Conservation (phyloP, 345 rosid genomes). For the Erucastrum elatum region DNA sequence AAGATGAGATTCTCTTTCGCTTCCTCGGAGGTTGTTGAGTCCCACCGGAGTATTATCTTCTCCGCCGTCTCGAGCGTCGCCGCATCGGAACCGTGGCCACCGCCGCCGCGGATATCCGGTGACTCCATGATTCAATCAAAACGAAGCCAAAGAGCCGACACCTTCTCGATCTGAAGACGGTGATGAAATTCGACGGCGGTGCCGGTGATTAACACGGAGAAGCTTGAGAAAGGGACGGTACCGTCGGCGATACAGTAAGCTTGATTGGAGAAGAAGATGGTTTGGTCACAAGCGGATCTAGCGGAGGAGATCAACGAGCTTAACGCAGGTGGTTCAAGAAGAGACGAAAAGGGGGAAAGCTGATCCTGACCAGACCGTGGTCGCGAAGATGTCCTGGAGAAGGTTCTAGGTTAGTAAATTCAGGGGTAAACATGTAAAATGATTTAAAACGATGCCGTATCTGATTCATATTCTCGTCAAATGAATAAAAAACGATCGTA, state of each 20-base stretch:
- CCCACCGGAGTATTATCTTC: constrained; percentile 82
- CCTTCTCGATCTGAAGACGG: constrained; percentile 63
- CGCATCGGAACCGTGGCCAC: background rate
- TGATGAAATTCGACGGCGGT: constrained; percentile 54
- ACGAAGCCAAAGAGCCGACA: constrained; percentile 56
- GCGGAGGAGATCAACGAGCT: constrained; percentile 77
- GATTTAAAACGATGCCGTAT: background rate
- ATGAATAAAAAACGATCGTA: background rate
- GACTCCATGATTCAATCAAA: constrained; percentile 28
- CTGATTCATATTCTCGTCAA: background rate
- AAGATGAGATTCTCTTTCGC: constrained; percentile 80
- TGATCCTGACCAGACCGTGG: constrained; percentile 64
- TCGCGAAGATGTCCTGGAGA: constrained; percentile 73
- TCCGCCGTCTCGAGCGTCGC: constrained; percentile 56
- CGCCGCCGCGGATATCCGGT: constrained; percentile 11
- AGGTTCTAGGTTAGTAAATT: constrained; percentile 69
- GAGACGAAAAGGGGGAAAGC: constrained; percentile 95
- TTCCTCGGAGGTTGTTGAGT: constrained; percentile 74
- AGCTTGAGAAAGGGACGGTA: constrained; percentile 67
- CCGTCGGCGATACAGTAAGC: constrained; percentile 75
- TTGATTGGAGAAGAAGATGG: constrained; percentile 66
- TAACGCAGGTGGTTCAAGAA: constrained; percentile 78
- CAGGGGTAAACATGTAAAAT: constrained; percentile 58
- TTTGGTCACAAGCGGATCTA: constrained; percentile 72
- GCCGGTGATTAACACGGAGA: constrained; percentile 50